Conservation (phyloP, 139 green algal genomes). For the Coelastrella sp. region DNA sequence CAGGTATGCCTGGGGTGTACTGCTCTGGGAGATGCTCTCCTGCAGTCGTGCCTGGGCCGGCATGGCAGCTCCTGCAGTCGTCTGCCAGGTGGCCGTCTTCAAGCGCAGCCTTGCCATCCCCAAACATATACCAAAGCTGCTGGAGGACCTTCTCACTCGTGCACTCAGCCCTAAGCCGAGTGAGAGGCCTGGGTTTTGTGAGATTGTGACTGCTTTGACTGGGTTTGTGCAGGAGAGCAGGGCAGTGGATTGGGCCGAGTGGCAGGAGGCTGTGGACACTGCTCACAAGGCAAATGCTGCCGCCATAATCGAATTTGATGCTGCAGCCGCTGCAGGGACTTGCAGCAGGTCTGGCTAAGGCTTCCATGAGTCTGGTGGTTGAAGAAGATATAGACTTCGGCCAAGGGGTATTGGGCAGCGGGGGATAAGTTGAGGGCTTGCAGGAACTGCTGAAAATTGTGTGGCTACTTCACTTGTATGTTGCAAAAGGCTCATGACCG, state of each 20-base stretch:
- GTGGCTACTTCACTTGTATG: too few species aligned
- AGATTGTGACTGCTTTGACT: slow-evolving; percentile 4
- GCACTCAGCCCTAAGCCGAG: not conserved
- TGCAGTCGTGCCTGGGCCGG: slow-evolving; percentile 17
- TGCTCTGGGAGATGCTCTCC: slow-evolving; percentile 18
- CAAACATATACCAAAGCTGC: not conserved
- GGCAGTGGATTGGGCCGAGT: slow-evolving; percentile 11
- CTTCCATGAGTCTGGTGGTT: too few species aligned
- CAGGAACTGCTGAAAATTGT: too few species aligned
- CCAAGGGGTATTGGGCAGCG: too few species aligned
- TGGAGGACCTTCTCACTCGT: slow-evolving; percentile 9
- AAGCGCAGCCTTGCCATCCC: slow-evolving; percentile 34
- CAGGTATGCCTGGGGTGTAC: slow-evolving; percentile 23
- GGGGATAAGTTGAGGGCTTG: too few species aligned
- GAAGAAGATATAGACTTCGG: too few species aligned
- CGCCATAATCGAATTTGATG: not conserved
- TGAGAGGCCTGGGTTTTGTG: not conserved
- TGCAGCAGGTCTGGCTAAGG: not conserved
- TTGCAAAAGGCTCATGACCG: too few species aligned
- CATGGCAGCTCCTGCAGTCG: slow-evolving; percentile 30
- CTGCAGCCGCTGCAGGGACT: not conserved
- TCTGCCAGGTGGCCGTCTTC: slow-evolving; percentile 26
- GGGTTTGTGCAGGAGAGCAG: slow-evolving; percentile 37
- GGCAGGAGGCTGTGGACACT: slow-evolving; percentile 1
- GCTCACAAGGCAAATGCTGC: not conserved